Evolutionary conservation across 108 stramenopile species (phyloP).

Genomic region (Pseudonitzschia pungens): DNA sequence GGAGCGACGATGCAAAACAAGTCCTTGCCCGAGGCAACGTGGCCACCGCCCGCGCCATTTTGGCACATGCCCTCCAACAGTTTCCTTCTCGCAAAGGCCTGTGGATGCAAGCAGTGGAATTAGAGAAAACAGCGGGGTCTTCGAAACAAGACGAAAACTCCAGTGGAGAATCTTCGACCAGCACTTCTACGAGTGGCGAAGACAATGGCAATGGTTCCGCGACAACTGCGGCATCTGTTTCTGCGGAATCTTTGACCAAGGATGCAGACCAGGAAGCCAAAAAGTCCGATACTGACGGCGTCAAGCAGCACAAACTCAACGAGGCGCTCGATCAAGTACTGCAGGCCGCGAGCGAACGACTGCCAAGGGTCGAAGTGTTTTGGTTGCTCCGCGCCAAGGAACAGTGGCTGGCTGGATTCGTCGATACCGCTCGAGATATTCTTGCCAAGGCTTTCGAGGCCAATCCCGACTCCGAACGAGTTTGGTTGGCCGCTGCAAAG

Average conservation of each 20-base stretch:
- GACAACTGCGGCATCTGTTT: background rate
- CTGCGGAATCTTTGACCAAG: background rate
- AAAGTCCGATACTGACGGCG: background rate
- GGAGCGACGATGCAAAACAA: slow-evolving; percentile 95
- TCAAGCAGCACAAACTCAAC: slow-evolving; percentile 52
- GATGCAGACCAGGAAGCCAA: background rate
- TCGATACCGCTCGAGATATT: slow-evolving; percentile 87
- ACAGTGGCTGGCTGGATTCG: slow-evolving; percentile 86
- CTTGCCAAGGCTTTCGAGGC: slow-evolving; percentile 91
- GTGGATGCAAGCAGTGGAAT: slow-evolving; percentile 90
- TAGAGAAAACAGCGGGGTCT: slow-evolving; percentile 71
- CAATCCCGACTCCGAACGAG: slow-evolving; percentile 93
- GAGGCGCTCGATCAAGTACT: slow-evolving; percentile 76
- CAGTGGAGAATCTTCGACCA: background rate
- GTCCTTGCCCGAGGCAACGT: slow-evolving; percentile 50
- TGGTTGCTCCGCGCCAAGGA: slow-evolving; percentile 98
- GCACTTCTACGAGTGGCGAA: background rate
- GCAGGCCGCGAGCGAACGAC: slow-evolving; percentile 77
- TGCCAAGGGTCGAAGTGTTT: slow-evolving; percentile 90
- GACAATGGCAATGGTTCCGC: background rate
- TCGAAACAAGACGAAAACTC: background rate
- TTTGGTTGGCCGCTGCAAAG: slow-evolving; percentile 97
- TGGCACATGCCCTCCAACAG: slow-evolving; percentile 69
- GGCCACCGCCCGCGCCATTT: slow-evolving; percentile 86
- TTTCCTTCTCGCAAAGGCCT: slow-evolving; percentile 84